Percentiles rank a stretch among this genome's conserved stretches.
phyloP scores from a whole-genome alignment of 2,329 filamentous ascomycete species.

The Fusarium continuum region DNA sequence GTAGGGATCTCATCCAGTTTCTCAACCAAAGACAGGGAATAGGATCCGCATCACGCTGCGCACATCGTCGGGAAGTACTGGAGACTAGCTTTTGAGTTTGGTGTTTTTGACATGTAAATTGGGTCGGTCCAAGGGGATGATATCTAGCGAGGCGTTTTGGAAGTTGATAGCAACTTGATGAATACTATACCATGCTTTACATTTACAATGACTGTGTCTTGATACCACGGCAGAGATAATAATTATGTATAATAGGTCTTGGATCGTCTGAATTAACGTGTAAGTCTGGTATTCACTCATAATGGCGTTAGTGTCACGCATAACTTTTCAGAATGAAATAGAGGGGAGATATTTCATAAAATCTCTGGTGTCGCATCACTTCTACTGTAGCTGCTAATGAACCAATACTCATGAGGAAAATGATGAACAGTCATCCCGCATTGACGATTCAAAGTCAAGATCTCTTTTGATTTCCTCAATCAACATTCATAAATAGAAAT shows the following conservation, averaged over 20 bases:
- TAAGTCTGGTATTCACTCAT: not conserved
- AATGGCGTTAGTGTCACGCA: too few species aligned
- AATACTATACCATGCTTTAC: conserved; percentile 1
- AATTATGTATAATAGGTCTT: too few species aligned
- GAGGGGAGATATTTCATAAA: too few species aligned
- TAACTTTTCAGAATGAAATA: too few species aligned
- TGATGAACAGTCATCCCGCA: too few species aligned
- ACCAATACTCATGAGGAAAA: too few species aligned
- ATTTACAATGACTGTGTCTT: not conserved
- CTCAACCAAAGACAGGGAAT: conserved; percentile 11
- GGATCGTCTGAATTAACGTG: too few species aligned
- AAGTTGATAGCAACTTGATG: conserved; percentile 1
- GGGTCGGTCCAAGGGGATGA: not conserved
- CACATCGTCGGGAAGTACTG: not conserved
- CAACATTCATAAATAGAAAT: fast-evolving
- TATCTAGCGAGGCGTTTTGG: conserved; percentile 36
- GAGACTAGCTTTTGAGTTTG: not conserved
- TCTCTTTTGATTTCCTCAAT: too few species aligned
- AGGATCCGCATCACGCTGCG: conserved; percentile 14
- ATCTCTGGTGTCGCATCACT: too few species aligned
- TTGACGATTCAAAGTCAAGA: too few species aligned
- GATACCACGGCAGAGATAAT: not conserved
- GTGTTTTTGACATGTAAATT: not conserved
- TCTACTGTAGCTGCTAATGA: too few species aligned
- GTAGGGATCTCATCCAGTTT: conserved; percentile 42